These are phyloP conservation scores for Piper betle DNA, from an alignment of 164 flowering plant genomes.

Conservation along the genomic window DNA sequence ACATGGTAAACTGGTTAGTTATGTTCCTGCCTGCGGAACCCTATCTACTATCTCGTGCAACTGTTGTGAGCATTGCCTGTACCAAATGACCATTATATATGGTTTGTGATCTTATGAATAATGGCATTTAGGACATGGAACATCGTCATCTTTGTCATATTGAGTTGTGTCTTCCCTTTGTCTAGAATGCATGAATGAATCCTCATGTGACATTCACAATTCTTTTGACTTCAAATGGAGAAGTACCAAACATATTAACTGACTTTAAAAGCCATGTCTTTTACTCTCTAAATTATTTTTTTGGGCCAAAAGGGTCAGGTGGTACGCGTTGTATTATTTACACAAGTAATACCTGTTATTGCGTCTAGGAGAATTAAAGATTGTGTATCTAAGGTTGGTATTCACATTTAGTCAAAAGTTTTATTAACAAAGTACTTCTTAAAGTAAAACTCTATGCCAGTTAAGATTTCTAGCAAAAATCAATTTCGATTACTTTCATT, in stretches of 20 bases:
- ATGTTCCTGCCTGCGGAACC: conserved; percentile 5
- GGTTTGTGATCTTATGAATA: no score
- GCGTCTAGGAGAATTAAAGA: neutral
- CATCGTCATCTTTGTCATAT: no score
- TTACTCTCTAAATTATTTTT: neutral
- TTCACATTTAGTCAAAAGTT: no score
- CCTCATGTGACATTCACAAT: no score
- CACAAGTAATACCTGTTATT: neutral
- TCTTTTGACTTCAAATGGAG: no score
- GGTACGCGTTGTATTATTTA: neutral
- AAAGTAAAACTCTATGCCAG: neutral
- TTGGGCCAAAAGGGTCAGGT: neutral
- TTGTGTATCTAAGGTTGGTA: no score
- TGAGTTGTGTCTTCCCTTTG: no score
- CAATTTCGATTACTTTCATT: neutral
- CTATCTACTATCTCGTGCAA: neutral
- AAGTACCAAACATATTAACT: no score
- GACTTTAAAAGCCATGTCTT: neutral
- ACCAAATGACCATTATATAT: neutral
- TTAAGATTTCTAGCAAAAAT: neutral
- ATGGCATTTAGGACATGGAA: no score
- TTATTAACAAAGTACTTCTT: no score
- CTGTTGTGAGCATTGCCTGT: neutral
- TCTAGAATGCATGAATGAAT: no score
- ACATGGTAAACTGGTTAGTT: conserved; percentile 98